Base-by-base conservation (phyloP, 805 yeast species). In the Maudiozyma barnettii region DNA sequence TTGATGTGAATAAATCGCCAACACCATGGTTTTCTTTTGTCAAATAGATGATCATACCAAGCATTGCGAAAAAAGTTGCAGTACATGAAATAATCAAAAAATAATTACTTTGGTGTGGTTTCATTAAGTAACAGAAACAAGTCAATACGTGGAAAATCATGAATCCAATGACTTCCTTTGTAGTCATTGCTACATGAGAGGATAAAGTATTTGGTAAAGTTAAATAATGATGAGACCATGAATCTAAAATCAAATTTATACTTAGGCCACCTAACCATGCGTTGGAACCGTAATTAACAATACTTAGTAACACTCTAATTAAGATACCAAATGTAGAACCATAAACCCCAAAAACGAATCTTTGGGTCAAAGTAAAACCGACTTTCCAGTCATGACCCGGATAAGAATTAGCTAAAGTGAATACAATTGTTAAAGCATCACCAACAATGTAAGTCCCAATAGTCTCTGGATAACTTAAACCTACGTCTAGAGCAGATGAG, bases 351-450 rank as follows among this genome's bases (percentile, higher is more conserved):
- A 74, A 75, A 2, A 69, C 67, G 29, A 73, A 64, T 56, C 79
- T 60, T 53, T 71, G 77, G 7, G 71, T 63, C 19, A 74, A 45
- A 1, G 79, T 71, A 53, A 64, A 74, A 9, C 77, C 77, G 39
- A 73, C 68, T 56, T 75, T 78, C 65, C 71, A 76, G 42, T 73
- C 70, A 16, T 62, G 56, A 40, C 81, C 81, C 0, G 74, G 77
- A 44, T 64, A 68, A 18, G 76, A 70, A 54, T 74, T 75, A 12
- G 74, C 67, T 36, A 72, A 53, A 14, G 79, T 73, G 48, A 71
- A 67, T 5, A 64, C 16, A 39, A 72, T 61, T 14, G 77, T 73
- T 14, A 77, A 51, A 5, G 71, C 52, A 56, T 75, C 76, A 30
- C 76, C 79, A n/a, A 77, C 51, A 31, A 71, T 65, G 41, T 67